These are phyloP conservation scores for Leucaena leucocephala DNA, from an alignment of 306 rosid genomes.

Conservation along the genomic window DNA sequence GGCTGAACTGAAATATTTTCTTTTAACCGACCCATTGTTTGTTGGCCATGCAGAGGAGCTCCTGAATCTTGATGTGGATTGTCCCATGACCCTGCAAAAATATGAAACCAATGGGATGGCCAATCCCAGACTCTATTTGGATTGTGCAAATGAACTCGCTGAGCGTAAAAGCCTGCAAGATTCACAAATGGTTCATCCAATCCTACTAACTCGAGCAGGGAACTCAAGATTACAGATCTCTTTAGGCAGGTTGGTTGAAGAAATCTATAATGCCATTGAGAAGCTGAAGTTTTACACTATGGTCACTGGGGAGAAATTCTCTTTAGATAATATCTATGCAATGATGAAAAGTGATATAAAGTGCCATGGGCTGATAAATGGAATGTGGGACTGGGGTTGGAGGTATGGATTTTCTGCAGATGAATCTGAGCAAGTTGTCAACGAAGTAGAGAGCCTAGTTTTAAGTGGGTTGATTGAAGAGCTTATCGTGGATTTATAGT, in stretches of 20 bases:
- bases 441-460: constrained; percentile 61
- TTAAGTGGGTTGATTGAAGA: constrained; percentile 73
- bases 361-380: constrained; percentile 61
- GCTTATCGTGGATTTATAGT: constrained; percentile 55
- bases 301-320: constrained; percentile 36
- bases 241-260: constrained; percentile 60
- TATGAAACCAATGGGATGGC: constrained; percentile 34
- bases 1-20: constrained; percentile 50
- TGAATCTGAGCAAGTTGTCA: constrained; percentile 73
- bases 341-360: constrained; percentile 70
- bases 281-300: constrained; percentile 50
- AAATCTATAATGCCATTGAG: constrained; percentile 54
- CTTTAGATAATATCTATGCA: constrained; percentile 52
- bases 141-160: constrained; percentile 73
- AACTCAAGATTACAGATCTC: constrained; percentile 48
- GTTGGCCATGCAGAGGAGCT: constrained; percentile 61
- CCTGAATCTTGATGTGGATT: constrained; percentile 53
- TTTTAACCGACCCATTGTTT: constrained; percentile 66
- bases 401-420: constrained; percentile 61
- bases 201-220: constrained; percentile 42
- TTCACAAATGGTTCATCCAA: constrained; percentile 48
- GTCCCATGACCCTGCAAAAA: constrained; percentile 42
- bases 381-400: constrained; percentile 86
- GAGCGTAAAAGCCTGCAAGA: constrained; percentile 51
- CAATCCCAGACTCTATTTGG: constrained; percentile 48